A percentile compares a stretch with the other conserved stretches of the same genome.
These are phyloP conservation scores for Cryptococcus sp. DNA, from an alignment of 1,284 basidiomycete species.

Conservation along the genomic window DNA sequence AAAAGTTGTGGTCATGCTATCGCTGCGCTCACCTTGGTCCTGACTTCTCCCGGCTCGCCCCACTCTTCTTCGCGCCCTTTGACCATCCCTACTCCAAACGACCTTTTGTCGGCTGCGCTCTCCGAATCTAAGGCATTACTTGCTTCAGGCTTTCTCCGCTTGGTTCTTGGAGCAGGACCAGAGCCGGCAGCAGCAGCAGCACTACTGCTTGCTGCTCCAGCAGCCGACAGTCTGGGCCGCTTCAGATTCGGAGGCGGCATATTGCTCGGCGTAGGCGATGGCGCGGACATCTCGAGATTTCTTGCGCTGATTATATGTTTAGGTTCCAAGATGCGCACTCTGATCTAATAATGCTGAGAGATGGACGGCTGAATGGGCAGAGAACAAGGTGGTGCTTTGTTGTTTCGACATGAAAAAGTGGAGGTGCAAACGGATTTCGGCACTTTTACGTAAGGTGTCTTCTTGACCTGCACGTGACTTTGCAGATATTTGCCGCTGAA, in stretches of 20 bases:
- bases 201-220: conserved; percentile 5
- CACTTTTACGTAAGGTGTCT: neutral
- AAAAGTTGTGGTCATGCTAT: too few relatives aligned
- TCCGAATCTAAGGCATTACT: conserved; percentile 16
- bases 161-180: conserved; percentile 20
- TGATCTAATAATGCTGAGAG: too few relatives aligned
- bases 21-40: conserved; percentile 40
- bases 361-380: neutral
- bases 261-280: conserved; percentile 19
- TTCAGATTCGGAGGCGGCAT: conserved; percentile 28
- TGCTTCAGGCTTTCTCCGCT: conserved; percentile 43
- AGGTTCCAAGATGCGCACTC: too few relatives aligned
- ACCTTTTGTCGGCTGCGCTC: conserved; percentile 9
- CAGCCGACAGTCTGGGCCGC: conserved; percentile 27
- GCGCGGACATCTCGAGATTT: conserved; percentile 21
- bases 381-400: neutral
- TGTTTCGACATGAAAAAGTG: too few relatives aligned
- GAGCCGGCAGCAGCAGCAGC: conserved; percentile 1
- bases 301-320: too few relatives aligned
- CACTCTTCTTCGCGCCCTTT: conserved; percentile 42
- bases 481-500: neutral
- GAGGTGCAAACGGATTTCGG: too few relatives aligned
- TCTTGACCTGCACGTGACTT: neutral
- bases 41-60: conserved; percentile 41
- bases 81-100: conserved; percentile 20